A percentile compares a stretch with the other conserved stretches of the same genome.
Conservation (phyloP, 2,329 filamentous ascomycete genomes). For the Metarhizium rileyi region DNA sequence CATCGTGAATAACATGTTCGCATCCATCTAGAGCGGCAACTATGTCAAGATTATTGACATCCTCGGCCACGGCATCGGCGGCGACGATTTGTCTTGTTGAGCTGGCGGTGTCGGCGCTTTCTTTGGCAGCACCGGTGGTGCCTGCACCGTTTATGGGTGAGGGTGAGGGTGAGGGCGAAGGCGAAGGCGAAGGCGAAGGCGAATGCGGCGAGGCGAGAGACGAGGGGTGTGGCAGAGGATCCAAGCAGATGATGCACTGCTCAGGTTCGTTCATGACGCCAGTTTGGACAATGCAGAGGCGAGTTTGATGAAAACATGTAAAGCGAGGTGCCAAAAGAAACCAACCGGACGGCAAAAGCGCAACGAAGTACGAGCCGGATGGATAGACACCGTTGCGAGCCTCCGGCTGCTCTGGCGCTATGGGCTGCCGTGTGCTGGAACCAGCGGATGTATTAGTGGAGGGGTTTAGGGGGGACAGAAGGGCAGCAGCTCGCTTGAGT, state of each 20-base stretch:
- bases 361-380: background rate
- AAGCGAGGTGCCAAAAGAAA: slow-evolving; percentile 18
- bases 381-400: background rate
- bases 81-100: slow-evolving; percentile 8
- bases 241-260: slow-evolving; percentile 62
- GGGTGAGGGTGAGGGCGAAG: background rate
- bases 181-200: background rate
- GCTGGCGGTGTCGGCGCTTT: slow-evolving; percentile 11
- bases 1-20: slow-evolving; percentile 85
- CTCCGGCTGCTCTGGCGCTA: background rate
- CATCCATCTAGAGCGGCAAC: slow-evolving; percentile 62
- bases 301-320: slow-evolving; percentile 38
- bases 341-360: background rate
- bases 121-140: slow-evolving; percentile 13
- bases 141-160: slow-evolving; percentile 12
- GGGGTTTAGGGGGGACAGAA: background rate
- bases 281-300: slow-evolving; percentile 26
- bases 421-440: too few relatives aligned
- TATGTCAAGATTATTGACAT: slow-evolving; percentile 29
- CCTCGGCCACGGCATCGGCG: slow-evolving; percentile 13
- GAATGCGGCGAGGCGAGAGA: background rate
- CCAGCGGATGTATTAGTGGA: background rate
- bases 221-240: slow-evolving; percentile 39
- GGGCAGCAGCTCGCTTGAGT: too few relatives aligned
- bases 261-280: slow-evolving; percentile 45